A percentile compares a stretch with the other conserved stretches of the same genome.
Evolutionary conservation across 768 basidiomycete species (phyloP).

Genomic region (Leccinum variicolor): DNA sequence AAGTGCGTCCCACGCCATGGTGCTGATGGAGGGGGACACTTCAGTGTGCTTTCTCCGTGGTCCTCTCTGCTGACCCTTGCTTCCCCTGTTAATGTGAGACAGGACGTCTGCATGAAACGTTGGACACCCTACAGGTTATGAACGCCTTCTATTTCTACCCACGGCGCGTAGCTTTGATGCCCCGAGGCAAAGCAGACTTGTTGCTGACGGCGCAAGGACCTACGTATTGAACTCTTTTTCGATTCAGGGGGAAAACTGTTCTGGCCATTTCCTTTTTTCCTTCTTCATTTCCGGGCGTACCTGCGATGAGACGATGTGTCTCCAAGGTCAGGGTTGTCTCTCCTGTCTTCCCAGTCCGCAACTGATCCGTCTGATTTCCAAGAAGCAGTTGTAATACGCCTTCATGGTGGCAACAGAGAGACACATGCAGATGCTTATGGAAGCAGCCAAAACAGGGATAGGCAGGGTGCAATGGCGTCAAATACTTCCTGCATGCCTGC

Average conservation of each 20-base stretch:
- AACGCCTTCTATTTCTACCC: constrained; percentile 18
- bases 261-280: constrained; percentile 1
- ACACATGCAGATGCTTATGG: constrained; percentile 1
- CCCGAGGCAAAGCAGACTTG: constrained; percentile 4
- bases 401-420: constrained; percentile 15
- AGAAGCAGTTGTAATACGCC: neutral
- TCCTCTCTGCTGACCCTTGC: constrained; percentile 6
- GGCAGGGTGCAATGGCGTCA: neutral
- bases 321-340: constrained; percentile 8
- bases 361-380: constrained; percentile 8
- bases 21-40: constrained; percentile 1
- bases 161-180: constrained; percentile 23
- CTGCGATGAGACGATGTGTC: constrained; percentile 12
- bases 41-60: constrained; percentile 6
- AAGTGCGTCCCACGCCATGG: constrained; percentile 1
- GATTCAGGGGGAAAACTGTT: neutral
- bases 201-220: neutral
- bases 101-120: constrained; percentile 4
- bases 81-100: constrained; percentile 13
- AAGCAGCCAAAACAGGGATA: constrained; percentile 2
- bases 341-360: constrained; percentile 14
- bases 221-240: neutral
- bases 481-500: neutral
- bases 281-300: constrained; percentile 23
- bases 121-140: constrained; percentile 4